A percentile compares a stretch with the other conserved stretches of the same genome.
Conservation (phyloP, 306 rosid species). For the Acmispon strigosus region DNA sequence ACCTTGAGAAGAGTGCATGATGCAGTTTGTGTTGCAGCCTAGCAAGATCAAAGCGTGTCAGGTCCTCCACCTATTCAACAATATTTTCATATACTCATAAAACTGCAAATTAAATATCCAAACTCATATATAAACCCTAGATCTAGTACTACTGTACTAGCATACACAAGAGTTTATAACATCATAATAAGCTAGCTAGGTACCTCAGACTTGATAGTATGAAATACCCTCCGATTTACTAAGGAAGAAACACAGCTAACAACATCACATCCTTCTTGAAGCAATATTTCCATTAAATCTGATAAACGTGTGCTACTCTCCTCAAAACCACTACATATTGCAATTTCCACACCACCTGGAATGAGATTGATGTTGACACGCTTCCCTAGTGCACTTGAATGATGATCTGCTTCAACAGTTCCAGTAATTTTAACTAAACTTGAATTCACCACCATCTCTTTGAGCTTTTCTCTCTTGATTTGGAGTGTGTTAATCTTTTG, state of each 20-base stretch:
- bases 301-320: slow-evolving; percentile 6
- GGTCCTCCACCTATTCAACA: slow-evolving; percentile 26
- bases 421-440: not conserved
- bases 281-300: slow-evolving; percentile 16
- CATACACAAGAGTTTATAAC: too few relatives aligned
- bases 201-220: slow-evolving; percentile 25
- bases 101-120: not conserved
- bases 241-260: slow-evolving; percentile 20
- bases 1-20: slow-evolving; percentile 10
- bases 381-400: not conserved
- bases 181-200: too few relatives aligned
- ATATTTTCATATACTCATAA: not conserved
- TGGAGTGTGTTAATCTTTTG: slow-evolving; percentile 11
- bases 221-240: slow-evolving; percentile 24
- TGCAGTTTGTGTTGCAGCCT: slow-evolving; percentile 24
- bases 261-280: slow-evolving; percentile 30
- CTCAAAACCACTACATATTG: not conserved
- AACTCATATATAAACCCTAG: too few relatives aligned
- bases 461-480: slow-evolving; percentile 27
- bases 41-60: slow-evolving; percentile 17
- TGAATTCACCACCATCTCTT: not conserved
- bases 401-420: not conserved
- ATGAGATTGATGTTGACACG: slow-evolving; percentile 8
- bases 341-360: slow-evolving; percentile 22
- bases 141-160: too few relatives aligned